Conservation (phyloP, 1,284 basidiomycete genomes). For the Apiotrichum akiyoshidainum region DNA sequence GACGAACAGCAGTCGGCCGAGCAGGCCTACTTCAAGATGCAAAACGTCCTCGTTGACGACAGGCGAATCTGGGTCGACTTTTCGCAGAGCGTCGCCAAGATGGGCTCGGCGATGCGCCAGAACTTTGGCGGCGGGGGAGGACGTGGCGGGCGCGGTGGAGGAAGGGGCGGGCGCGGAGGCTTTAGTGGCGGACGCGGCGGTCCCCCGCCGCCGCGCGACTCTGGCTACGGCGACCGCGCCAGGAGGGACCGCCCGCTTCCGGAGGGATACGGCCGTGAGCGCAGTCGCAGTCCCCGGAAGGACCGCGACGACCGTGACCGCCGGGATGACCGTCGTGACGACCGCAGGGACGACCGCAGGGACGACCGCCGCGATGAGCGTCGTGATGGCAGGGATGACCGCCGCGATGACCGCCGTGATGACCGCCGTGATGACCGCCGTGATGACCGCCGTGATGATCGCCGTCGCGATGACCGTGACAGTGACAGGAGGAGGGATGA, state of each 20-base stretch:
- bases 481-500: conserved; percentile 25
- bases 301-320: conserved; percentile 13
- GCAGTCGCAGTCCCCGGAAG: conserved; percentile 25
- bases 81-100: conserved; percentile 78
- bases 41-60: conserved; percentile 98
- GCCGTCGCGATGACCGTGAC: not conserved
- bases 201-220: conserved; percentile 11
- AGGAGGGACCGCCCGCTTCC: not conserved
- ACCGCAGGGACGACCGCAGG: conserved; percentile 6
- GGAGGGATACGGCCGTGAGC: conserved; percentile 13
- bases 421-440: not conserved
- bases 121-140: conserved; percentile 39
- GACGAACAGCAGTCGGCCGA: conserved; percentile 89
- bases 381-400: not conserved
- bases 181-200: conserved; percentile 17
- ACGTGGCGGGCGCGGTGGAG: conserved; percentile 31
- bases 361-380: conserved; percentile 14
- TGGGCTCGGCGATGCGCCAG: conserved; percentile 49
- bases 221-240: conserved; percentile 13
- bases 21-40: conserved; percentile 99
- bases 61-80: conserved; percentile 98
- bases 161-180: conserved; percentile 22
- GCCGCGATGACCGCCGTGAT: conserved; percentile 5
- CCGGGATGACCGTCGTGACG: conserved; percentile 12
- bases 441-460: not conserved